These are phyloP conservation scores for Phytopythium montanum DNA, from an alignment of 352 stramenopile genomes.

Conservation along the genomic window DNA sequence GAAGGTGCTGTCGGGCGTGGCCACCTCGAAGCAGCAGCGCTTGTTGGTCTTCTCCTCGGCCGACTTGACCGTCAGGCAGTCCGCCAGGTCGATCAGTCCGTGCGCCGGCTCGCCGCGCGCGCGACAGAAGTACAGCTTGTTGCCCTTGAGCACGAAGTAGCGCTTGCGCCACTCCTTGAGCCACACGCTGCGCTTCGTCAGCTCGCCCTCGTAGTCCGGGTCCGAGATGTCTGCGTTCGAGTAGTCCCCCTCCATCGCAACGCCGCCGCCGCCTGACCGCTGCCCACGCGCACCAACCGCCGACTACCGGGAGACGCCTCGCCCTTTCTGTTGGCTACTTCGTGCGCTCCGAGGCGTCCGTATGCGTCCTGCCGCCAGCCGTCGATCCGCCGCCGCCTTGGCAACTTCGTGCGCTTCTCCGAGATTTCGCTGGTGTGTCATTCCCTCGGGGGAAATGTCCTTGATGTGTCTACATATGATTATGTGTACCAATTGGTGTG, in stretches of 20 bases:
- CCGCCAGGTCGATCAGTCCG: slow-evolving; percentile 86
- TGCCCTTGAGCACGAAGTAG: slow-evolving; percentile 91
- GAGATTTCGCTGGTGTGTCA: not conserved
- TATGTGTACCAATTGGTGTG: no score
- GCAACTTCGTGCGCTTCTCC: not conserved
- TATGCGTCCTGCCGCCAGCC: not conserved
- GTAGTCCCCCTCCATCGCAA: slow-evolving; percentile 69
- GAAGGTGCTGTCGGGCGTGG: slow-evolving; percentile 85
- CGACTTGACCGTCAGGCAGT: slow-evolving; percentile 90
- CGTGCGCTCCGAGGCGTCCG: no score
- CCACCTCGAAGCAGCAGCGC: slow-evolving; percentile 88
- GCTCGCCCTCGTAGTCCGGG: slow-evolving; percentile 83
- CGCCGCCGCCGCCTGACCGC: not conserved
- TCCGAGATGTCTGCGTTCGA: slow-evolving; percentile 73
- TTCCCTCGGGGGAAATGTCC: no score
- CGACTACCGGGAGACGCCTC: no score
- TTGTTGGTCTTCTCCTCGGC: slow-evolving; percentile 92
- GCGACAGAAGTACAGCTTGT: slow-evolving; percentile 90
- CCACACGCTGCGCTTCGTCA: slow-evolving; percentile 91
- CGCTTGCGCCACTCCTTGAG: slow-evolving; percentile 89
- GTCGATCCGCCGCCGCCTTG: not conserved
- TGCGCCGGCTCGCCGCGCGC: slow-evolving; percentile 73
- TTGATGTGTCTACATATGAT: no score
- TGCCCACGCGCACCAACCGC: no score
- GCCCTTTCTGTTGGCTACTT: no score